A percentile compares a stretch with the other conserved stretches of the same genome.
phyloP scores from a whole-genome alignment of 169 alveolate genomes.

The Cryptosporidium ubiquitum region DNA sequence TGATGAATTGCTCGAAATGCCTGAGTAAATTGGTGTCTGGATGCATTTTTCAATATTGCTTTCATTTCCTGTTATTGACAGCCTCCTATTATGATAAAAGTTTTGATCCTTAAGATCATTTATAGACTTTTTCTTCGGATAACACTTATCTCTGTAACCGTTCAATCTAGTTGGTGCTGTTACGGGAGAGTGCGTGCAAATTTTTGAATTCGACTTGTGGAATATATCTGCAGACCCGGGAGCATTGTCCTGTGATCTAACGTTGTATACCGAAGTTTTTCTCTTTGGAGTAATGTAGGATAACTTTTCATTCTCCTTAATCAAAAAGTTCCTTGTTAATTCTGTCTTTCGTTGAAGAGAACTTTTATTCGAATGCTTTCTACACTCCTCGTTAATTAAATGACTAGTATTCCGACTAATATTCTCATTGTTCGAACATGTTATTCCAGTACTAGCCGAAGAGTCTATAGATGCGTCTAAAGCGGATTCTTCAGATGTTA shows the following conservation, averaged over 20 bases:
- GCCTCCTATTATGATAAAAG: background rate
- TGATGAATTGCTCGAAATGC: background rate
- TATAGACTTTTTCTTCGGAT: background rate
- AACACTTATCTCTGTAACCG: background rate
- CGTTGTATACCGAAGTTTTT: background rate
- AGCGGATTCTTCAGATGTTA: slow-evolving; percentile 16
- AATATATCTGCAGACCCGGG: slow-evolving; percentile 10
- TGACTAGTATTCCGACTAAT: background rate
- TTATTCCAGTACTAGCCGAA: slow-evolving; percentile 10
- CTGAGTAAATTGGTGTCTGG: background rate
- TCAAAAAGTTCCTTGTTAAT: background rate
- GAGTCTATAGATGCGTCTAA: slow-evolving; percentile 42
- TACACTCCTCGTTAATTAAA: background rate
- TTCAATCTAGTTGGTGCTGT: slow-evolving; percentile 55
- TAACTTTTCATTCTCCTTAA: background rate
- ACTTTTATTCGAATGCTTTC: background rate
- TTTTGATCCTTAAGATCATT: background rate
- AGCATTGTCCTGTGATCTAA: background rate
- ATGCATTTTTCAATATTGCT: background rate
- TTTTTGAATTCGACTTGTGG: background rate
- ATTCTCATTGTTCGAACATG: slow-evolving; percentile 26
- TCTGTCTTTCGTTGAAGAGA: background rate
- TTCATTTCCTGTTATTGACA: background rate
- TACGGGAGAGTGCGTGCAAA: background rate
- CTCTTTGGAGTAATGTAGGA: slow-evolving; percentile 56